Percentiles rank a stretch among this genome's conserved stretches.
Evolutionary conservation across 208 protist genomes (phyloP).

Genomic region (Vickermania ingenoplastis): DNA sequence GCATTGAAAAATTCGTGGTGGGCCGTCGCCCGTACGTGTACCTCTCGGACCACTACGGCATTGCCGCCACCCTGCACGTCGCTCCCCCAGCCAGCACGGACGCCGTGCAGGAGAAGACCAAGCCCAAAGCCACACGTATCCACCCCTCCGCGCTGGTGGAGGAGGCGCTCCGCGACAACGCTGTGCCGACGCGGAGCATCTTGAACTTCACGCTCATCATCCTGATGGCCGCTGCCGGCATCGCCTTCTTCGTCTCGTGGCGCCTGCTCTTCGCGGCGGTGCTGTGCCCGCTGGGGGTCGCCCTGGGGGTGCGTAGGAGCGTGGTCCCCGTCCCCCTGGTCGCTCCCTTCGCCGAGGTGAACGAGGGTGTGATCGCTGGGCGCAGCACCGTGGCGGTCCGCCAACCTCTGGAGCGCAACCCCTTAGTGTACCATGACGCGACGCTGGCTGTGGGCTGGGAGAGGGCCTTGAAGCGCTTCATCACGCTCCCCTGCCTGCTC

Average conservation of each 20-base stretch:
- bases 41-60: slow-evolving; percentile 85
- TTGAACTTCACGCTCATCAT: slow-evolving; percentile 29
- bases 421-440: slow-evolving; percentile 23
- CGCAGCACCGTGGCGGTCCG: slow-evolving; percentile 21
- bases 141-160: slow-evolving; percentile 33
- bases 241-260: slow-evolving; percentile 14
- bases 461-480: slow-evolving; percentile 38
- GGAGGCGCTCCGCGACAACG: slow-evolving; percentile 53
- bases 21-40: slow-evolving; percentile 74
- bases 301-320: slow-evolving; percentile 11
- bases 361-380: slow-evolving; percentile 32
- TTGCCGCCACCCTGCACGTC: slow-evolving; percentile 23
- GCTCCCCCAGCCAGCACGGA: slow-evolving; percentile 1
- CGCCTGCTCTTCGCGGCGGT: slow-evolving; percentile 32
- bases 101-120: background rate
- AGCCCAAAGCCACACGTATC: slow-evolving; percentile 15
- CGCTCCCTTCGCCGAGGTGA: slow-evolving; percentile 12
- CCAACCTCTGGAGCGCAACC: slow-evolving; percentile 16
- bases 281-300: slow-evolving; percentile 15
- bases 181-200: slow-evolving; percentile 36
- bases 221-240: slow-evolving; percentile 11
- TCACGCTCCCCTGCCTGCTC: slow-evolving; percentile 51
- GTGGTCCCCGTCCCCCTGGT: background rate
- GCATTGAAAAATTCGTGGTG: slow-evolving; percentile 76
- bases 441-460: slow-evolving; percentile 56